Evolutionary conservation across 768 basidiomycete species (phyloP).

Genomic region (Mycena crocata): DNA sequence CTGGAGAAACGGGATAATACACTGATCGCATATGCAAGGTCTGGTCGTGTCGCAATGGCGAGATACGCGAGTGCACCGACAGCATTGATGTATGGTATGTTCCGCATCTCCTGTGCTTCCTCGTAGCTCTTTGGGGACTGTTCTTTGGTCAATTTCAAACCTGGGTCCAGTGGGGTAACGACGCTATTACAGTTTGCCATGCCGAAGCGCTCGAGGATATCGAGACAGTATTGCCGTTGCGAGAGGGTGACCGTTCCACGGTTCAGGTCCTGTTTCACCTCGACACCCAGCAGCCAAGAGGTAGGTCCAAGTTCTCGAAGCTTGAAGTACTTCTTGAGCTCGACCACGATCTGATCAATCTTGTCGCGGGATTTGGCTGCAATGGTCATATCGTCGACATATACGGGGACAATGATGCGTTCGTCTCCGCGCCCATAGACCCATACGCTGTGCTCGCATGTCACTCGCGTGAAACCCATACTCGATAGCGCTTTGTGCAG

Average conservation of each 20-base stretch:
- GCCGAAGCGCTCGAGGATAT: conserved; percentile 38
- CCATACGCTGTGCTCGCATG: not conserved
- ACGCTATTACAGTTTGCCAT: conserved; percentile 14
- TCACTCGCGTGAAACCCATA: not conserved
- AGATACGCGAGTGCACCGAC: not conserved
- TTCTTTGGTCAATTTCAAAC: not conserved
- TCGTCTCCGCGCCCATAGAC: not conserved
- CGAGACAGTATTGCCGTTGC: conserved; percentile 37
- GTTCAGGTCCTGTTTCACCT: conserved; percentile 38
- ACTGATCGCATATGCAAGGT: not conserved
- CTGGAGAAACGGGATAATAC: not conserved
- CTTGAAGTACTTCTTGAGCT: conserved; percentile 3
- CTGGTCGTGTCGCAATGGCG: not conserved
- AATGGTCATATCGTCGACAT: conserved; percentile 56
- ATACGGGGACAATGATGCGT: conserved; percentile 19
- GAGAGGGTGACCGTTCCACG: conserved; percentile 36
- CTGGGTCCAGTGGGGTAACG: not conserved
- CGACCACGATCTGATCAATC: not conserved
- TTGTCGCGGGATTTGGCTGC: not conserved
- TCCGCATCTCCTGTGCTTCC: not conserved
- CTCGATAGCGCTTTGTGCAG: not conserved
- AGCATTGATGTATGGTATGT: not conserved
- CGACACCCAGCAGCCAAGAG: conserved; percentile 2
- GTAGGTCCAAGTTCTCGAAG: not conserved
- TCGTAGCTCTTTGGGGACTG: not conserved